Conservation (phyloP, 1,284 basidiomycete species). For the Coniferiporia sulphurascens region DNA sequence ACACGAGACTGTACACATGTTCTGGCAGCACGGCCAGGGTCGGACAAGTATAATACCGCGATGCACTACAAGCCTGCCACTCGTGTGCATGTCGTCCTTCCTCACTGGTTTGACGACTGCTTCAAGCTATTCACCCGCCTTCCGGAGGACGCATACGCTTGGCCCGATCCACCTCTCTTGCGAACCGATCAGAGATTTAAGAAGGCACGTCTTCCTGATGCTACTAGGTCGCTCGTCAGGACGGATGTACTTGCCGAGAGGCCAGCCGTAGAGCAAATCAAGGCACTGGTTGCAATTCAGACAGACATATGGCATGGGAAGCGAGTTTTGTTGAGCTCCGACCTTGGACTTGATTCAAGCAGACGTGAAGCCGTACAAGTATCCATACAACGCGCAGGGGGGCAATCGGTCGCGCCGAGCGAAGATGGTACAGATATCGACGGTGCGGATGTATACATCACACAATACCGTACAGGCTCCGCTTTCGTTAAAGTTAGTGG, state of each 20-base stretch:
- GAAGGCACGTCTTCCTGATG: slow-evolving; percentile 28
- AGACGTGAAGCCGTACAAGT: slow-evolving; percentile 51
- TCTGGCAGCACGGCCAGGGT: slow-evolving; percentile 51
- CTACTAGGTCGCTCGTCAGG: slow-evolving; percentile 42
- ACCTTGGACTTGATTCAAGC: slow-evolving; percentile 45
- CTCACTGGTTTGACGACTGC: slow-evolving; percentile 83
- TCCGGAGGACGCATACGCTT: slow-evolving; percentile 60
- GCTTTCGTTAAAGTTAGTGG: slow-evolving; percentile 60
- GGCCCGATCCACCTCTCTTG: slow-evolving; percentile 61
- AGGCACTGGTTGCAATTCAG: slow-evolving; percentile 10
- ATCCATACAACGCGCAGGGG: slow-evolving; percentile 54
- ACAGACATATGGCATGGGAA: slow-evolving; percentile 42
- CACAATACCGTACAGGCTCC: slow-evolving; percentile 59
- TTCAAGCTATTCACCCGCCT: slow-evolving; percentile 59
- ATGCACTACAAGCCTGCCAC: slow-evolving; percentile 52
- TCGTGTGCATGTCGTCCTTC: slow-evolving; percentile 58
- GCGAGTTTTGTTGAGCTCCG: slow-evolving; percentile 54
- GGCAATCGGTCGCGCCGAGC: slow-evolving; percentile 41
- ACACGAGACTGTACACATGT: slow-evolving; percentile 85
- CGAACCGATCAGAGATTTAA: slow-evolving; percentile 25
- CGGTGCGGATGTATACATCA: slow-evolving; percentile 64
- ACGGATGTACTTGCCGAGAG: slow-evolving; percentile 26
- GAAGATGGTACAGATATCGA: slow-evolving; percentile 37
- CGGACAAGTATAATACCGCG: slow-evolving; percentile 59
- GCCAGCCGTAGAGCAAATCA: slow-evolving; percentile 1